Conservation (phyloP, 164 flowering plant genomes). For the grape (Vitis vinifera) region DNA sequence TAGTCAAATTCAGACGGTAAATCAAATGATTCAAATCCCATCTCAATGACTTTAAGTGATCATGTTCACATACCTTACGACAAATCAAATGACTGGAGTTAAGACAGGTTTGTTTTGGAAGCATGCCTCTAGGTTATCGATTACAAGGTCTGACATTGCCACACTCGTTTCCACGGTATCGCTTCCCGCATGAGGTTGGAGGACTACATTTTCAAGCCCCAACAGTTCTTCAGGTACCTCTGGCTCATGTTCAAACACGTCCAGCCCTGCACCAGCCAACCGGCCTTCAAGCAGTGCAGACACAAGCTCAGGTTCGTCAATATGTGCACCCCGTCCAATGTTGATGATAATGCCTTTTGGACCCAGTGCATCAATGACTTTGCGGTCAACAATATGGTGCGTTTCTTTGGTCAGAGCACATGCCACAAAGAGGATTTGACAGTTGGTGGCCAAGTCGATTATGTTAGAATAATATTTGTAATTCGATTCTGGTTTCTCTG, state of each 20-base stretch:
- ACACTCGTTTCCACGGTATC: slow-evolving; percentile 48
- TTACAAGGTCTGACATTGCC: slow-evolving; percentile 65
- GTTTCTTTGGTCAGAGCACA: slow-evolving; percentile 78
- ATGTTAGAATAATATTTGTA: slow-evolving; percentile 66
- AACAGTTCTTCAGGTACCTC: slow-evolving; percentile 46
- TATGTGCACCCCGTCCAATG: slow-evolving; percentile 48
- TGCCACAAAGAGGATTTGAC: slow-evolving; percentile 65
- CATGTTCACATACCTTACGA: neutral
- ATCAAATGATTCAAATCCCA: too few relatives aligned
- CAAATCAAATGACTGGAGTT: slow-evolving; percentile 50
- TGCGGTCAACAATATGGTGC: slow-evolving; percentile 64
- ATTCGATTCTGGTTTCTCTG: slow-evolving; percentile 44
- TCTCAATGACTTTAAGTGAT: too few relatives aligned
- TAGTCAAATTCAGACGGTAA: too few relatives aligned
- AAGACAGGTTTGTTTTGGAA: slow-evolving; percentile 42
- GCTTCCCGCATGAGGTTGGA: slow-evolving; percentile 53
- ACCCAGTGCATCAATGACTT: slow-evolving; percentile 77
- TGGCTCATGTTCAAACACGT: slow-evolving; percentile 65
- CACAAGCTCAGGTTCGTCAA: slow-evolving; percentile 60
- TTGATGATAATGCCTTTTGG: slow-evolving; percentile 61
- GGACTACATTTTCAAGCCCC: slow-evolving; percentile 54
- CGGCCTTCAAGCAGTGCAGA: slow-evolving; percentile 63
- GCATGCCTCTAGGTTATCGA: slow-evolving; percentile 58
- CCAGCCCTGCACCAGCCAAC: slow-evolving; percentile 66
- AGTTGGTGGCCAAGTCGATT: slow-evolving; percentile 60